A percentile compares a stretch with the other conserved stretches of the same genome.
Evolutionary conservation across 192 early-diverging fungal genomes (phyloP).

Genomic region (Backusella australiensis): DNA sequence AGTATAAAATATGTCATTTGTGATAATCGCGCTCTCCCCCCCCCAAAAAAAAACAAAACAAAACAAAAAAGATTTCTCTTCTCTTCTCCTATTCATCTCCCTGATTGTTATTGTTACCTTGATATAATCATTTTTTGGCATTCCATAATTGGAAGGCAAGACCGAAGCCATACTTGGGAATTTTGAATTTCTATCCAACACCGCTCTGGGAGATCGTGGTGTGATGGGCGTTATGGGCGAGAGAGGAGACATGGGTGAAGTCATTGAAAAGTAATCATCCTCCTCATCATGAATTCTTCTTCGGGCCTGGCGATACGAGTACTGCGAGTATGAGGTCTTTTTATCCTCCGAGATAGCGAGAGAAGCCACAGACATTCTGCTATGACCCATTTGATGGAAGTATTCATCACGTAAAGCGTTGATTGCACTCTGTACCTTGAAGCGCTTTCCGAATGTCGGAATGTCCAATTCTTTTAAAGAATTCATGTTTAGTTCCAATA

Average conservation of each 20-base stretch:
- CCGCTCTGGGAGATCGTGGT: not conserved
- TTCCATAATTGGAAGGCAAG: not conserved
- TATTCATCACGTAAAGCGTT: conserved; percentile 43
- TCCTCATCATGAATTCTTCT: not conserved
- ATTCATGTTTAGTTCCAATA: conserved; percentile 61
- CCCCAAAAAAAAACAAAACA: not conserved
- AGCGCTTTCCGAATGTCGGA: conserved; percentile 60
- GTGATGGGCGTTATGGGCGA: not conserved
- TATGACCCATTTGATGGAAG: not conserved
- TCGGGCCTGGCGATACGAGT: not conserved
- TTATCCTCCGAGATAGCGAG: not conserved
- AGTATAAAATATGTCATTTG: conserved; percentile 1
- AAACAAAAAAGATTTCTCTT: not conserved
- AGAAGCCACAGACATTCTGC: not conserved
- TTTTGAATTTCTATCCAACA: not conserved
- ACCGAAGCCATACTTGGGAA: not conserved
- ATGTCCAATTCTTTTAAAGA: conserved; percentile 67
- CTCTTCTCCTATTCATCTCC: not conserved
- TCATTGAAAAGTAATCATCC: not conserved
- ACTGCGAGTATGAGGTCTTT: not conserved
- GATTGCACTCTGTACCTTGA: conserved; percentile 66
- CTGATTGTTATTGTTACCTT: not conserved
- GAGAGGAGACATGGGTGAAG: not conserved
- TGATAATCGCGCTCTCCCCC: not conserved
- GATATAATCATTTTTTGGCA: not conserved